phyloP scores from a whole-genome alignment of 1,284 basidiomycete species.

The Moesziomyces sp. region DNA sequence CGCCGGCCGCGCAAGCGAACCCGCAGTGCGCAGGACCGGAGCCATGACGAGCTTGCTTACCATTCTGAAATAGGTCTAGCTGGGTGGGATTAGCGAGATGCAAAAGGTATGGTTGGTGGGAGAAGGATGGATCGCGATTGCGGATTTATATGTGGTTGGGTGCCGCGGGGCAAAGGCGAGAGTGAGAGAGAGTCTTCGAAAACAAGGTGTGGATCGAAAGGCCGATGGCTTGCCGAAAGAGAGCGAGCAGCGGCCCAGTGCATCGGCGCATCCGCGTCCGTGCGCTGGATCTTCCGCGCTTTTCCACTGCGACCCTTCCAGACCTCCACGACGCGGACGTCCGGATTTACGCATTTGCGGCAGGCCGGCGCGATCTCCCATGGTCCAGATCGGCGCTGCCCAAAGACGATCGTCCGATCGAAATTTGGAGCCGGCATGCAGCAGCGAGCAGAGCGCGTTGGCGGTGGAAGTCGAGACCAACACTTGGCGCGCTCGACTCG shows the following conservation, averaged over 20 bases:
- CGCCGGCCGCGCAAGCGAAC: conserved; percentile 1
- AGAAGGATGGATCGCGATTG: not conserved
- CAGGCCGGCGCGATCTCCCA: not conserved
- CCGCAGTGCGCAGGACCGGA: conserved; percentile 6
- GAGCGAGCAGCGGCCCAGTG: too few relatives aligned
- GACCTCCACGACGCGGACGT: not conserved
- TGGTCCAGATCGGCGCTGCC: not conserved
- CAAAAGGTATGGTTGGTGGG: not conserved
- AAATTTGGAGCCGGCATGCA: not conserved
- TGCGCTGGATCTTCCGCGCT: not conserved
- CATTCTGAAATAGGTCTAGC: conserved; percentile 17
- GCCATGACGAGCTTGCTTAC: conserved; percentile 38
- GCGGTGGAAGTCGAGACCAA: not conserved
- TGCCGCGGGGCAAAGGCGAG: not conserved
- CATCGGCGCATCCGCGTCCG: not conserved
- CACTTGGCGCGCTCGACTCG: not conserved
- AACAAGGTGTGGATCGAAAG: not conserved
- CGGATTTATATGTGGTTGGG: not conserved
- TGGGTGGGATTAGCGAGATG: not conserved
- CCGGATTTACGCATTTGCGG: not conserved
- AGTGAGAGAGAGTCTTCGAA: not conserved
- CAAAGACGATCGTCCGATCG: not conserved
- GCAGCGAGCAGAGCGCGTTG: not conserved
- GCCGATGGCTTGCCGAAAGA: not conserved
- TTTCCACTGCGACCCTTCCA: not conserved